Evolutionary conservation across 345 rosid genomes (phyloP).

Genomic region (Gossypium anomalum): DNA sequence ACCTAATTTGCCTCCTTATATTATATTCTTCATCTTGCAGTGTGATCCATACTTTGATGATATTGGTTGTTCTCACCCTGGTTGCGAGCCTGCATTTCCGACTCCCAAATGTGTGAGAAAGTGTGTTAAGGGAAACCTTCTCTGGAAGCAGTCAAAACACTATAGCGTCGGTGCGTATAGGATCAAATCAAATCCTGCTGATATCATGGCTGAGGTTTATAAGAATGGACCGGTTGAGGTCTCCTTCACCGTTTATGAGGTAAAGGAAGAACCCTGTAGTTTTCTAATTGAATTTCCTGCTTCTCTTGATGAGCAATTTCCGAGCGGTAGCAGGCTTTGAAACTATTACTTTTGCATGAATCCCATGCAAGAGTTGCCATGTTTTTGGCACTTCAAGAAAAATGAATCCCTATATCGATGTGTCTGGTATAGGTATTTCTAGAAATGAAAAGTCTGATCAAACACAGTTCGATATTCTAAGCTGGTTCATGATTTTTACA

Average conservation of each 20-base stretch:
- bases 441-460: background rate
- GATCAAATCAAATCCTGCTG: conserved; percentile 56
- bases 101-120: conserved; percentile 79
- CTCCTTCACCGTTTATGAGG: conserved; percentile 91
- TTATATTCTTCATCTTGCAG: conserved; percentile 32
- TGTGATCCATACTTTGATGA: conserved; percentile 93
- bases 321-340: background rate
- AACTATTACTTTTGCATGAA: background rate
- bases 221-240: conserved; percentile 95
- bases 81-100: conserved; percentile 84
- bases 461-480: conserved; percentile 4
- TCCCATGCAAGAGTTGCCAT: background rate
- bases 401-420: background rate
- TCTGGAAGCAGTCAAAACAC: conserved; percentile 78
- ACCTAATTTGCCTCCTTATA: conserved; percentile 6
- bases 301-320: background rate
- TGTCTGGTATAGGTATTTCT: background rate
- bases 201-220: conserved; percentile 90
- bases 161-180: conserved; percentile 67
- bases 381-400: background rate
- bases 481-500: conserved; percentile 21
- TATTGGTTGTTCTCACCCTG: conserved; percentile 93
- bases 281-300: conserved; percentile 1
- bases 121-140: conserved; percentile 63
- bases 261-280: conserved; percentile 18